Conservation (phyloP, 371 early-diverging fungal genomes). For the Conidiobolus incongruus region DNA sequence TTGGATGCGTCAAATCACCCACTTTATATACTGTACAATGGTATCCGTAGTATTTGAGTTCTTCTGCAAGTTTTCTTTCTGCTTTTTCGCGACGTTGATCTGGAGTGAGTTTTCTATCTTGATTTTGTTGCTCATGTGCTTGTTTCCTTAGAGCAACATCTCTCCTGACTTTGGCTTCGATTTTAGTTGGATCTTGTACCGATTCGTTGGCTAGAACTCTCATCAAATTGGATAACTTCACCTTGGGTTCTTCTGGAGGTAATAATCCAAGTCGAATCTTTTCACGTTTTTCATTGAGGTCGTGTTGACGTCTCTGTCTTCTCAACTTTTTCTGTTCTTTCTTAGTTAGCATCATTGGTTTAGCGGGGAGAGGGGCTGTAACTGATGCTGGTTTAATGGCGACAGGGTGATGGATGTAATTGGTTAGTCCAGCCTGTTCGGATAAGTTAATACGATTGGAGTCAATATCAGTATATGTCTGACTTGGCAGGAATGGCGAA, state of each 20-base stretch:
- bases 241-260: conserved; percentile 81
- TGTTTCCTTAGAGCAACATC: conserved; percentile 65
- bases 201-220: conserved; percentile 75
- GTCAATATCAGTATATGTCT: conserved; percentile 38
- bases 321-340: conserved; percentile 76
- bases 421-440: conserved; percentile 37
- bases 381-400: conserved; percentile 66
- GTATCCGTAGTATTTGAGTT: conserved; percentile 18
- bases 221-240: conserved; percentile 85
- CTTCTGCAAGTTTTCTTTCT: conserved; percentile 40
- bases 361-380: conserved; percentile 25
- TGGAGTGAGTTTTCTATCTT: conserved; percentile 58
- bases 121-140: conserved; percentile 59
- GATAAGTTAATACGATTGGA: conserved; percentile 14
- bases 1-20: conserved; percentile 44
- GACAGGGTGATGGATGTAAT: conserved; percentile 81
- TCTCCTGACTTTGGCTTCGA: conserved; percentile 69
- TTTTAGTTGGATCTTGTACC: conserved; percentile 77
- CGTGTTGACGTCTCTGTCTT: conserved; percentile 65
- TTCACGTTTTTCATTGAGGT: conserved; percentile 80
- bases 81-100: conserved; percentile 68
- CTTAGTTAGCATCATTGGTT: conserved; percentile 72
- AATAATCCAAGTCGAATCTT: conserved; percentile 81
- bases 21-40: conserved; percentile 20
- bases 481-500: conserved; percentile 46